Evolutionary conservation across 2,329 filamentous ascomycete genomes (phyloP), one percentile per base, ranked within the genome.

Genomic region (Arthrinium puccinioides): DNA sequence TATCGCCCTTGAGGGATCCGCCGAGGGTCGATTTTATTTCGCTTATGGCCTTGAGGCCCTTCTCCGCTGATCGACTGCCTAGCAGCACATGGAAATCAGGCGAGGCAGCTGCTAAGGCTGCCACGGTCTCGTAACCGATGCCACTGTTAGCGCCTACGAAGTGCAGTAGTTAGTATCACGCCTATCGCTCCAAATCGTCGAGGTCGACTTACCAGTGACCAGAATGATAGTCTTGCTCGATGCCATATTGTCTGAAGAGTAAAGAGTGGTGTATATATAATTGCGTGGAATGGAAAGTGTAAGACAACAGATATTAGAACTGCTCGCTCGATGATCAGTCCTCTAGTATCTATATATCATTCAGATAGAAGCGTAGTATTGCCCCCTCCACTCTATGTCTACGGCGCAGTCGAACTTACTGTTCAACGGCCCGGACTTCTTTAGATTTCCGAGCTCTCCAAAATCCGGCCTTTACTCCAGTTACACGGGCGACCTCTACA

Each of bases 1-100:
- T 79, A 27, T 70, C 50, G 7, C 75, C 75, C 5, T 66, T 50
- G 27, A 64, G 60, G 23, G 60, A 48, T 18, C 64, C 62, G 27
- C 60, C 58, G 49, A 78, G 67, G 4, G 55, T 64, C 62, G 16
- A 64, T 20, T 46, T 43, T 13, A 54, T 40, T 8, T 46, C 46
- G 21, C 31, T 29, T 9, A 61, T 38, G 6, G 59, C 62, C 31
- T 48, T 50, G 19, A 54, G 34, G 36, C 62, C 64, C 43, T 64
- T 66, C 20, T 61, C 51, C 8, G 47, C 7, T 18, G 54, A 59
- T 14, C 66, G 58, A 29, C 46, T 46, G 19, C 54, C 59, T n/a
- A 68, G 53, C 20, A 67, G 47, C 35, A 68, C 49, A 39, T 67
- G 59, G 44, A 62, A 61, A 11, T 57, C 42, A 5, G 55, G 44